A percentile compares a stretch with the other conserved stretches of the same genome.
Conservation (phyloP, 352 stramenopile genomes). For the Phytophthora melonis region DNA sequence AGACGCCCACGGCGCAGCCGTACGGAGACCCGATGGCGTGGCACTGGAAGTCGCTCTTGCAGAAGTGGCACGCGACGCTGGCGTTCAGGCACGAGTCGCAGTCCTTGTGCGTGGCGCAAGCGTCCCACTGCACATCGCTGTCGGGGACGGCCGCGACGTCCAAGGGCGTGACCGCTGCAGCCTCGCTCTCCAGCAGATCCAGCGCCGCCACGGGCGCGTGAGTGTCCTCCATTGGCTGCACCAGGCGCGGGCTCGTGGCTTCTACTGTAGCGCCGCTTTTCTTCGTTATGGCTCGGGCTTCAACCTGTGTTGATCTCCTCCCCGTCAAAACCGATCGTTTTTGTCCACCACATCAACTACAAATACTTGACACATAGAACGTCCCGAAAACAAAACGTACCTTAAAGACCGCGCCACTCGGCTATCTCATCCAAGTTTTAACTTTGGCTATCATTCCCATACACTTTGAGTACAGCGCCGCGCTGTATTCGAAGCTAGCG, state of each 20-base stretch:
- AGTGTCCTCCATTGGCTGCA: slow-evolving; percentile 16
- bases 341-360: slow-evolving; percentile 12
- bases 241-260: no score
- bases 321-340: neutral
- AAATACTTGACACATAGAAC: neutral
- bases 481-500: no score
- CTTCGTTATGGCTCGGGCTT: slow-evolving; percentile 26
- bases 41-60: slow-evolving; percentile 85
- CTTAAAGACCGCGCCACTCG: neutral
- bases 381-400: neutral
- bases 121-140: slow-evolving; percentile 32
- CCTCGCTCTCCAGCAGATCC: slow-evolving; percentile 3
- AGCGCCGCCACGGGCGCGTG: slow-evolving; percentile 3
- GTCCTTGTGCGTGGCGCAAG: slow-evolving; percentile 66
- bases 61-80: slow-evolving; percentile 86
- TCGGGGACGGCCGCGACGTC: no score
- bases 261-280: no score
- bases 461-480: neutral
- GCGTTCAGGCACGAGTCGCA: slow-evolving; percentile 83
- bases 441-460: neutral
- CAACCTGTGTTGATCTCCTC: slow-evolving; percentile 22
- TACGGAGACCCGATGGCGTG: slow-evolving; percentile 75
- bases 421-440: no score
- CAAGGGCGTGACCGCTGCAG: neutral
- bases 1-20: slow-evolving; percentile 78